Evolutionary conservation across 1,284 basidiomycete species (phyloP).

Genomic region (Malassezia psittaci): DNA sequence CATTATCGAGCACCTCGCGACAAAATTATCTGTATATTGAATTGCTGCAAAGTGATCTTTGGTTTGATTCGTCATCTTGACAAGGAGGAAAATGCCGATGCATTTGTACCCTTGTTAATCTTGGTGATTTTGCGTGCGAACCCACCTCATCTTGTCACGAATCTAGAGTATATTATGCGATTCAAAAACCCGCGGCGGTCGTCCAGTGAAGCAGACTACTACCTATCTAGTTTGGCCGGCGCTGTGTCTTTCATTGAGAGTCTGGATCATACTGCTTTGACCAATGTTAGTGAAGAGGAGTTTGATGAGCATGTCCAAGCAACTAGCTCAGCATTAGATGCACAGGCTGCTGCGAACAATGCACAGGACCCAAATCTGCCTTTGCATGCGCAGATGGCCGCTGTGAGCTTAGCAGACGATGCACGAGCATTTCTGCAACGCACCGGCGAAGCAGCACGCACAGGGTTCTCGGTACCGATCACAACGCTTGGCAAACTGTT

Average conservation of each 20-base stretch:
- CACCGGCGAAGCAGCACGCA: slow-evolving; percentile 43
- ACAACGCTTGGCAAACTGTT: slow-evolving; percentile 40
- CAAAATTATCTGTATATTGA: slow-evolving; percentile 93
- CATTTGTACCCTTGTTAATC: slow-evolving; percentile 88
- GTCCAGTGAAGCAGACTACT: slow-evolving; percentile 91
- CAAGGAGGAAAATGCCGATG: slow-evolving; percentile 56
- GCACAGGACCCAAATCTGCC: background rate
- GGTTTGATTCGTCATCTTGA: slow-evolving; percentile 77
- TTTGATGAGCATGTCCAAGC: slow-evolving; percentile 57
- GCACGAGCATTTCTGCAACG: slow-evolving; percentile 42
- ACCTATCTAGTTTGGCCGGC: slow-evolving; percentile 76
- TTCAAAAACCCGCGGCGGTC: slow-evolving; percentile 82
- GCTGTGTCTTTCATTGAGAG: slow-evolving; percentile 91
- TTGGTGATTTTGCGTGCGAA: slow-evolving; percentile 87
- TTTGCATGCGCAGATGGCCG: slow-evolving; percentile 7
- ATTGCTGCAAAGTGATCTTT: slow-evolving; percentile 98
- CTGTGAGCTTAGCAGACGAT: slow-evolving; percentile 35
- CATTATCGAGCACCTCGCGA: slow-evolving; percentile 97
- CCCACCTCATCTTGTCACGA: slow-evolving; percentile 82
- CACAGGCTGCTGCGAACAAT: background rate
- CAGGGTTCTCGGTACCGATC: slow-evolving; percentile 31
- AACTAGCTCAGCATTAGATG: background rate
- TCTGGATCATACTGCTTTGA: slow-evolving; percentile 87
- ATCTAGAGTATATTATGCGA: slow-evolving; percentile 80
- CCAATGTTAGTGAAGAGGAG: slow-evolving; percentile 80